A percentile compares a stretch with the other conserved stretches of the same genome.
phyloP scores from a whole-genome alignment of 2,329 filamentous ascomycete species.

The Penicillium sp. region DNA sequence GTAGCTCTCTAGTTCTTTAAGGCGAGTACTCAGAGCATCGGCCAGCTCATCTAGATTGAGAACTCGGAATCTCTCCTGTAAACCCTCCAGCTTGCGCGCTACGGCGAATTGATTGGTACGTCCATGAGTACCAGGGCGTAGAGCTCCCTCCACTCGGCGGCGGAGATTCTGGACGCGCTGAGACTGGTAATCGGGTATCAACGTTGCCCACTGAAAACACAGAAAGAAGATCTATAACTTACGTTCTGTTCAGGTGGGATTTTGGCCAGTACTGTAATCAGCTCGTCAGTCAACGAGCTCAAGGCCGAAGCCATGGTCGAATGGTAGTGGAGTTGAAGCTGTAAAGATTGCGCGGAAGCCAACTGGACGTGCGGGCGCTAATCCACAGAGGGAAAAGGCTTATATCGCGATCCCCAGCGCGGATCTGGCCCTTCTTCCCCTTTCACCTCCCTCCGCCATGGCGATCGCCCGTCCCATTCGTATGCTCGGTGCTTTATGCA shows the following conservation, averaged over 20 bases:
- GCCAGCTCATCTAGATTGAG: conserved; percentile 74
- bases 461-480: conserved; percentile 80
- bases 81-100: conserved; percentile 57
- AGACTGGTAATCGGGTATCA: conserved; percentile 23
- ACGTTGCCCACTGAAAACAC: conserved; percentile 7
- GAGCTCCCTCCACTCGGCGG: conserved; percentile 28
- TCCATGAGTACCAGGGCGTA: conserved; percentile 47
- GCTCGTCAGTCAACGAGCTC: conserved; percentile 61
- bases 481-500: conserved; percentile 65
- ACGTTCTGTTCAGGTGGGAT: conserved; percentile 48
- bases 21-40: conserved; percentile 57
- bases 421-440: conserved; percentile 14
- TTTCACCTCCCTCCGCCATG: conserved; percentile 51
- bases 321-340: background rate
- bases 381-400: conserved; percentile 23
- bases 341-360: conserved; percentile 1
- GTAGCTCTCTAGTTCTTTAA: conserved; percentile 54
- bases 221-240: conserved; percentile 1
- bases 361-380: conserved; percentile 22
- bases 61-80: conserved; percentile 82
- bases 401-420: conserved; percentile 6
- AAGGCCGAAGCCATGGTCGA: conserved; percentile 65
- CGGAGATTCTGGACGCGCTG: conserved; percentile 28
- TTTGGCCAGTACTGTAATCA: conserved; percentile 61
- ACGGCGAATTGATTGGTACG: conserved; percentile 74